Percentiles rank a stretch among this genome's conserved stretches.
Conservation (phyloP, 805 yeast genomes). For the Lipomyces sp. region DNA sequence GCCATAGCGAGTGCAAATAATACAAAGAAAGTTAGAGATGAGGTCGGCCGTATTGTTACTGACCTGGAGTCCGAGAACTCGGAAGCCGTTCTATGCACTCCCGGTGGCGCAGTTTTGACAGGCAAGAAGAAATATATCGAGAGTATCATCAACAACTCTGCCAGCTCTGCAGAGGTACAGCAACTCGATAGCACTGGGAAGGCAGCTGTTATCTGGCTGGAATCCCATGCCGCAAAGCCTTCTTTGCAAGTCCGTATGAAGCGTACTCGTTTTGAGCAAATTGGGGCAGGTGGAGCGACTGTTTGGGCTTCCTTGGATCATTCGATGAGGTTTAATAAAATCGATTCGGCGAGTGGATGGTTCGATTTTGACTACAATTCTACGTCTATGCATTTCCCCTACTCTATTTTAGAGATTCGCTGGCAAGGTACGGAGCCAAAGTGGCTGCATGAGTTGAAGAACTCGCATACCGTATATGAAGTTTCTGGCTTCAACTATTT, state of each 20-base stretch:
- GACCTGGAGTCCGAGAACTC: slow-evolving; percentile 21
- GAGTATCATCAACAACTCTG: slow-evolving; percentile 22
- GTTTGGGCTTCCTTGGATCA: slow-evolving; percentile 43
- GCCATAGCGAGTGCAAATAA: slow-evolving; percentile 1
- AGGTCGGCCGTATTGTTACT: slow-evolving; percentile 14
- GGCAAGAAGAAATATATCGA: slow-evolving; percentile 26
- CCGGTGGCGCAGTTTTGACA: slow-evolving; percentile 19
- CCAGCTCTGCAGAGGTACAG: slow-evolving; percentile 14
- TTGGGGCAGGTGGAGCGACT: slow-evolving; percentile 20
- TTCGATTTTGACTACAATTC: slow-evolving; percentile 11
- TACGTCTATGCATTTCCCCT: slow-evolving; percentile 42
- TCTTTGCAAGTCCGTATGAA: slow-evolving; percentile 11
- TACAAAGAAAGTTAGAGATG: slow-evolving; percentile 2
- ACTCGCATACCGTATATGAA: slow-evolving; percentile 49
- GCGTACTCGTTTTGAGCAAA: slow-evolving; percentile 22
- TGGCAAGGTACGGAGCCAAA: slow-evolving; percentile 44
- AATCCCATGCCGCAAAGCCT: slow-evolving; percentile 16
- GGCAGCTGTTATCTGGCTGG: slow-evolving; percentile 20
- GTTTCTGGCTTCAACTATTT: slow-evolving; percentile 44
- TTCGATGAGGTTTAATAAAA: slow-evolving; percentile 7
- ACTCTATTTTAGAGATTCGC: slow-evolving; percentile 49
- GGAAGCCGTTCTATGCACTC: slow-evolving; percentile 27
- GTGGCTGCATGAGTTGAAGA: slow-evolving; percentile 42
- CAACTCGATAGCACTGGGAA: slow-evolving; percentile 27
- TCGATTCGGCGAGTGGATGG: slow-evolving; percentile 21